Base-by-base conservation (phyloP, 106 monocot species). In the Acorus calamus region DNA sequence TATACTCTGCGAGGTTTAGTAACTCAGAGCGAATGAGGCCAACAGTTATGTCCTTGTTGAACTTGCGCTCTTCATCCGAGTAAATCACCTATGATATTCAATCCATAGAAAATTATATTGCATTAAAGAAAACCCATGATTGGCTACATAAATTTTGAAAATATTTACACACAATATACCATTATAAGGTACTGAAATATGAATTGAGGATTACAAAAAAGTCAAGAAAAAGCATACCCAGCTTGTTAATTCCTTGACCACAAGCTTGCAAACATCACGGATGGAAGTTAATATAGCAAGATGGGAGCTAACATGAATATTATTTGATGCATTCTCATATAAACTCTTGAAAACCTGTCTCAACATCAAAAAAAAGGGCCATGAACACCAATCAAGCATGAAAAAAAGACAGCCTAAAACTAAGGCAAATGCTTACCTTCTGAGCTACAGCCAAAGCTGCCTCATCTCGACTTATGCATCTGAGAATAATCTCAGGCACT, bases 41-140 rank as follows among this genome's bases (percentile, higher is more conserved):
- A 61, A 96, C 41, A 5, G 78, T 87, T 64, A 91, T 83, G 12
- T 96, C 91, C 67, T 75, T 87, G 61, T 96, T 91, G 47, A 91
- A 96, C 69, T 91, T 96, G 50, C 80, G 72, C 6, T 96, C 96
- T 62, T 96, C 96, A 58, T 96, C 90, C 8, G 89, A 96, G 65
- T 85, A 91, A 48, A 96, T 85, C 44, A 96, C 90, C 96, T 96
- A 72, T 28, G 28, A 28, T 28, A 28, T 28, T 28, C 28, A 28
- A 28, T 28, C 28, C 28, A 28, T 28, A 28, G 28, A 28, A 28
- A 28, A 28, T 28, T 28, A 28, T 28, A 28, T 28, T 28, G 28
- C 28, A 28, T 28, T 28, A 28, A 28, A 28, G 28, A 28, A 28
- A 28, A 28, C 28, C 28, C 28, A 28, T 28, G 28, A 28, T 28